Base-by-base conservation (phyloP, 116 monocot species). In the Phalaenopsis hybrid region DNA sequence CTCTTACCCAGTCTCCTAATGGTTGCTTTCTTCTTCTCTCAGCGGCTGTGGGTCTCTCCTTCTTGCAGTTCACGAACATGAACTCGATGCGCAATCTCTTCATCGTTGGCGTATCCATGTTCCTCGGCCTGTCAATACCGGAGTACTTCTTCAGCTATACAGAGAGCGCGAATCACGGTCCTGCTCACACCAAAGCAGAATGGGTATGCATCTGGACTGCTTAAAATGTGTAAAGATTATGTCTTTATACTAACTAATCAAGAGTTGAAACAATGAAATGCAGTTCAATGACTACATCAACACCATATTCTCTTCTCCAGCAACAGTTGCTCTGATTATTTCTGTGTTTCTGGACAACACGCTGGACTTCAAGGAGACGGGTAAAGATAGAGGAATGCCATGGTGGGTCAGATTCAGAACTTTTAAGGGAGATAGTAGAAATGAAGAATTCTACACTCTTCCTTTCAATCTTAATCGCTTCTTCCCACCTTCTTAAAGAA, bases 31-130 rank as follows among this genome's bases (percentile, higher is more conserved):
- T 79, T 65, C 41, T 41, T 68, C n/a, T 68, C 72, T 43, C 89
- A 95, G 95, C 91, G 55, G 98, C 95, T 1, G 93, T 95, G 57
- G 98, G 98, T 16, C 94, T 98, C 13, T 98, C 98, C 43, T 95
- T 98, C 82, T 79, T 98, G 82, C 98, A 98, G 86, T 99, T 99
- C 88, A 99, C 99, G 51, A 99, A 99, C 89, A 99, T 99, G 99
- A 99, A 99, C 86, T 98, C 98, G 9, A 92, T 95, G 95, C 86
- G 98, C 51, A 98, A 91, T 83, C 91, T 93, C 79, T 95, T 94
- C 87, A 98, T 98, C 65, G 76, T 70, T 0, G 95, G 98, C 9
- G 90, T 95, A 75, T 86, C 93, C 9, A 81, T 98, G 44, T 98
- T 98, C 84, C 98, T 98, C 1, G 98, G 98, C 16, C 81, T 98